Evolutionary conservation across 1,284 basidiomycete genomes (phyloP).

Genomic region (Porodaedalea pini): DNA sequence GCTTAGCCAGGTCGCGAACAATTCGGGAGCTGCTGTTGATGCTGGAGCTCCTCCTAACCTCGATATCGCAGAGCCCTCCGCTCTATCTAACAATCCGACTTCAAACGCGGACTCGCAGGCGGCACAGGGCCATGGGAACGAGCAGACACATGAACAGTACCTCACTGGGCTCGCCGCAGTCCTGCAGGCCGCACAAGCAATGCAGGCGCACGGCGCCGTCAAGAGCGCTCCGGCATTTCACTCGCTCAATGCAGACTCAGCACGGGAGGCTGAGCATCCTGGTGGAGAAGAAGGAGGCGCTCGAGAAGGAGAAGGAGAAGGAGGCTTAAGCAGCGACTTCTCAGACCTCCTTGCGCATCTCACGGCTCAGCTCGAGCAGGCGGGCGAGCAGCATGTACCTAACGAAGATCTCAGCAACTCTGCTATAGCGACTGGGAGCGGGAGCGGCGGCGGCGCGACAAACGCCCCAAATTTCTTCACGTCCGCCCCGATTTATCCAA

Average conservation of each 20-base stretch:
- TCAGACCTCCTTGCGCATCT: conserved; percentile 17
- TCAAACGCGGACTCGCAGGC: background rate
- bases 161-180: conserved; percentile 59
- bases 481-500: background rate
- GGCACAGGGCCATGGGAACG: background rate
- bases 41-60: background rate
- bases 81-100: background rate
- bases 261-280: background rate
- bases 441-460: background rate
- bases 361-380: conserved; percentile 19
- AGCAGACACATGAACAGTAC: background rate
- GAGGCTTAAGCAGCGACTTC: background rate
- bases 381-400: background rate
- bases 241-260: conserved; percentile 59
- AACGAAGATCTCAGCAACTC: background rate
- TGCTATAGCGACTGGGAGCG: background rate
- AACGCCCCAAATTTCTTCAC: background rate
- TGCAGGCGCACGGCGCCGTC: conserved; percentile 48
- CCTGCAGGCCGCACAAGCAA: conserved; percentile 65
- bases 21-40: conserved; percentile 51
- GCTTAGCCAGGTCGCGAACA: conserved; percentile 54
- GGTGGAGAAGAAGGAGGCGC: background rate
- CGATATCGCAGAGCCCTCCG: too few relatives aligned
- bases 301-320: background rate
- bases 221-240: conserved; percentile 72